Evolutionary conservation across 83 land plant species (phyloP).

Genomic region (Diphasiastrum complanatum): DNA sequence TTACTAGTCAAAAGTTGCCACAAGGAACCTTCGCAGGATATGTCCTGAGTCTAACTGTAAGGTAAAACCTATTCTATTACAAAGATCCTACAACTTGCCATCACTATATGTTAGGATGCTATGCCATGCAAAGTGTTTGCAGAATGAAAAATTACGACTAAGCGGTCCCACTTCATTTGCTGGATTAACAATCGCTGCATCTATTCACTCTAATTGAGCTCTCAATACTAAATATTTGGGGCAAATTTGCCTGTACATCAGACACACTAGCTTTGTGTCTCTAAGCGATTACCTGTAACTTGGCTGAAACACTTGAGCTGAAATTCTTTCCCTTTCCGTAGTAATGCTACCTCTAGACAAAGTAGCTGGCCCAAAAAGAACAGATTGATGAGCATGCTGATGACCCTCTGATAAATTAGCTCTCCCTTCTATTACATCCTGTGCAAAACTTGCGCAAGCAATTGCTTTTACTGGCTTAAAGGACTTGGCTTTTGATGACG

Average conservation of each 20-base stretch:
- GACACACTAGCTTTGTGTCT: neutral
- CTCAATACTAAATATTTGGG: too few relatives aligned
- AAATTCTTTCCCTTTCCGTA: conserved; percentile 76
- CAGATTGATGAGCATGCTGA: conserved; percentile 78
- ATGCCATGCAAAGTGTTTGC: too few relatives aligned
- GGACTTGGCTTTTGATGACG: conserved; percentile 48
- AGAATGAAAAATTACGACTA: too few relatives aligned
- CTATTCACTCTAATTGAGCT: too few relatives aligned
- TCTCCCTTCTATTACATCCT: conserved; percentile 95
- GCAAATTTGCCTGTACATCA: neutral
- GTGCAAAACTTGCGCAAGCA: conserved; percentile 97
- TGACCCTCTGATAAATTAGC: conserved; percentile 57
- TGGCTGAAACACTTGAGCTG: conserved; percentile 97
- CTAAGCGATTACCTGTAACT: conserved; percentile 55
- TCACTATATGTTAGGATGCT: too few relatives aligned
- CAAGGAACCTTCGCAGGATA: too few relatives aligned
- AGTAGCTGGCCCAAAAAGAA: conserved; percentile 90
- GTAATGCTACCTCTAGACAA: conserved; percentile 56
- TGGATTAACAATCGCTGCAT: too few relatives aligned
- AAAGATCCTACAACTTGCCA: too few relatives aligned
- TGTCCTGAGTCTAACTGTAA: too few relatives aligned
- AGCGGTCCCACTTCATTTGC: too few relatives aligned
- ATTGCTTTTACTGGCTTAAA: conserved; percentile 74
- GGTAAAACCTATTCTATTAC: too few relatives aligned
- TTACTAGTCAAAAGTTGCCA: too few relatives aligned